A percentile compares a stretch with the other conserved stretches of the same genome.
Evolutionary conservation across 331 rosid species (phyloP).

Genomic region (Phaseolus coccineus): DNA sequence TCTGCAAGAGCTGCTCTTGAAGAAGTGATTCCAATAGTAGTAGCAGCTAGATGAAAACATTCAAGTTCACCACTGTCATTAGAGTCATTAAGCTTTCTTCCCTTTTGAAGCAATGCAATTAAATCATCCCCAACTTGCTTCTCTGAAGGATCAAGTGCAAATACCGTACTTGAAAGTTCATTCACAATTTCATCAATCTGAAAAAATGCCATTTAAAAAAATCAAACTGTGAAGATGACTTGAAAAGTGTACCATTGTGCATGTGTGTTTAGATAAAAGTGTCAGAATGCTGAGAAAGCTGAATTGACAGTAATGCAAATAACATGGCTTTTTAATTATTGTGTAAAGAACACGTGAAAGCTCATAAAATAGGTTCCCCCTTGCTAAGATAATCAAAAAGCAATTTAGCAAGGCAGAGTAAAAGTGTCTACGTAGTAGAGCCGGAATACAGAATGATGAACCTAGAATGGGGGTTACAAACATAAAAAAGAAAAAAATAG

Average conservation of each 20-base stretch:
- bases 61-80: conserved; percentile 80
- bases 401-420: conserved; percentile 17
- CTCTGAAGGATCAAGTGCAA: conserved; percentile 80
- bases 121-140: conserved; percentile 86
- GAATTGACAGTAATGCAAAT: conserved; percentile 23
- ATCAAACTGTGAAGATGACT: conserved; percentile 34
- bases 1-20: conserved; percentile 91
- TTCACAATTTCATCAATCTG: conserved; percentile 71
- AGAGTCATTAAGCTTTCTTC: conserved; percentile 66
- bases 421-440: conserved; percentile 26
- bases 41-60: conserved; percentile 89
- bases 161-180: conserved; percentile 64
- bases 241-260: conserved; percentile 19
- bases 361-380: not conserved
- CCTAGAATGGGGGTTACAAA: conserved; percentile 9
- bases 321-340: not conserved
- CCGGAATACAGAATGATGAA: conserved; percentile 19
- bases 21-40: conserved; percentile 86
- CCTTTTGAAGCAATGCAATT: conserved; percentile 85
- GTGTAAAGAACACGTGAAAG: conserved; percentile 24
- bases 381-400: conserved; percentile 12
- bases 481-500: not conserved
- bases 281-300: conserved; percentile 1
- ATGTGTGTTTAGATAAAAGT: not conserved
- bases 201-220: conserved; percentile 34